Conservation (phyloP, 257 asterid species). For the Petrea volubilis region DNA sequence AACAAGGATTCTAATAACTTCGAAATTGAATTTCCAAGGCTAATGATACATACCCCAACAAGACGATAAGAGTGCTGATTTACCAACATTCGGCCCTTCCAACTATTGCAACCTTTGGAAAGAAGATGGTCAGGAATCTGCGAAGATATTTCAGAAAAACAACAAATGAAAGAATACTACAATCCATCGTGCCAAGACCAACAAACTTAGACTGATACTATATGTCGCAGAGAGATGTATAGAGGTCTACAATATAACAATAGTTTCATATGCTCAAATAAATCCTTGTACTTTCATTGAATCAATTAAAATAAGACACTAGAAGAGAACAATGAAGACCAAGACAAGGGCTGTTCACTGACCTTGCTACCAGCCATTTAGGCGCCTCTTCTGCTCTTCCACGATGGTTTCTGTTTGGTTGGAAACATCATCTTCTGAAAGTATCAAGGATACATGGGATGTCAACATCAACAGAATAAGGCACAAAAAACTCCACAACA, state of each 20-base stretch:
- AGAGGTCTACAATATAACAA: not conserved
- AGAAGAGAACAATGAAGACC: slow-evolving; percentile 11
- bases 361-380: slow-evolving; percentile 49
- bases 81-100: slow-evolving; percentile 99
- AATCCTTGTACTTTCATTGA: not conserved
- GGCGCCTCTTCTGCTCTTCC: slow-evolving; percentile 51
- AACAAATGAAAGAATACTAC: not conserved
- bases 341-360: slow-evolving; percentile 43
- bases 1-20: not conserved
- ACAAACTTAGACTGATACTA: slow-evolving; percentile 8
- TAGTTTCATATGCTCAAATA: not conserved
- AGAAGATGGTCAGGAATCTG: slow-evolving; percentile 96
- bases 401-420: slow-evolving; percentile 46
- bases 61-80: slow-evolving; percentile 97
- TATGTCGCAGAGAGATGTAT: slow-evolving; percentile 7
- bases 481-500: not conserved
- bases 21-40: not conserved
- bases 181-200: slow-evolving; percentile 5
- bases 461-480: slow-evolving; percentile 17
- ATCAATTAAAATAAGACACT: slow-evolving; percentile 7
- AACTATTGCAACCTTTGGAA: slow-evolving; percentile 85
- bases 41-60: slow-evolving; percentile 72
- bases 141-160: not conserved
- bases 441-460: slow-evolving; percentile 27
- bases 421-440: slow-evolving; percentile 64